Base-by-base conservation (phyloP, 2,329 filamentous ascomycete species). In the Trichoderma koningii region DNA sequence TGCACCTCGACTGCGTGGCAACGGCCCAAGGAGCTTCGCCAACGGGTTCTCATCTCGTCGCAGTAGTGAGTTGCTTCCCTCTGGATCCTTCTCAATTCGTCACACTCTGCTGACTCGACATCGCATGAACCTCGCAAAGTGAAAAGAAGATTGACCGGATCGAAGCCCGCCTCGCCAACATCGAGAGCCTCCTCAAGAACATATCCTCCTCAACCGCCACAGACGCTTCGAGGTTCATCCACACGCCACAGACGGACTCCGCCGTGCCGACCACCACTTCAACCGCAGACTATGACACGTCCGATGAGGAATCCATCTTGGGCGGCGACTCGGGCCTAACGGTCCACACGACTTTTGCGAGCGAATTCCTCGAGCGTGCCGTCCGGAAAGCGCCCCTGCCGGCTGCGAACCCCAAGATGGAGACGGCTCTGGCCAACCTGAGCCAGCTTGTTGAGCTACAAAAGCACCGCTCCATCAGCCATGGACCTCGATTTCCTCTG, bases 1-100 rank as follows among this genome's bases (percentile, higher is more conserved):
- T 87, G 84, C 70, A 85, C 82, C 65, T 86, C 83, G 5, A 85
- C 82, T 0, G 75, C 78, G 14, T 81, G 82, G 7, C 83, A 86
- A 70, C 80, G 82, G 66, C 81, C 83, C 28, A 84, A 82, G 71
- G 83, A 86, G 70, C 76, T 78, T 51, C 78, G 83, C 47, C 83
- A 86, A 70, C 77, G 84, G 60, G 84, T 87, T 45, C 76, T 87
- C 67, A 86, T 87, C 66, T 86, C 84, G 2, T 84, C 83, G 50
- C 84, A 86, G 79, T 87, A 87, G 84, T 86, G 74, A 69, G 82
- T 77, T 42, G n/a, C 45, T 15, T 14, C 15, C 45, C n/a, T n/a
- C 12, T 38, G 12, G 34, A 38, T 14, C 10, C 34, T 2, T 38
- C 34, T 38, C 34, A 5, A 14, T 10, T 14, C 12, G 12, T 38